These are phyloP conservation scores for Chalciporus sp. DNA, from an alignment of 1,284 basidiomycete species.

Conservation along the genomic window DNA sequence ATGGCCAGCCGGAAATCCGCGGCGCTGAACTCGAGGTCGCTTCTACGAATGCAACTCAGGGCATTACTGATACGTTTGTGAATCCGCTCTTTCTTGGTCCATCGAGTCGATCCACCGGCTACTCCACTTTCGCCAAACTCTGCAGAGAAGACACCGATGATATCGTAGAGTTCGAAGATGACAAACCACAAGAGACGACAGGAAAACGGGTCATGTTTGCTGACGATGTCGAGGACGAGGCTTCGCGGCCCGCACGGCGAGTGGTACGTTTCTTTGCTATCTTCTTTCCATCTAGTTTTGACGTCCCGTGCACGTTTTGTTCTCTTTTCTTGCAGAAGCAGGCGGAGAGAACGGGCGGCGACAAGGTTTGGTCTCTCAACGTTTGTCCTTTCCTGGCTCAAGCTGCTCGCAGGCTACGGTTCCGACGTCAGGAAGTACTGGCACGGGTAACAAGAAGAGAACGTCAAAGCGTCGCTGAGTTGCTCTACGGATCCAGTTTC, in stretches of 20 bases:
- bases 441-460: conserved; percentile 23
- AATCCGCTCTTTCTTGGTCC: conserved; percentile 15
- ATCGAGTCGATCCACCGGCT: conserved; percentile 24
- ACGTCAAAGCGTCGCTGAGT: conserved; percentile 27
- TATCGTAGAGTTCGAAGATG: conserved; percentile 28
- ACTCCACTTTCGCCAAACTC: conserved; percentile 28
- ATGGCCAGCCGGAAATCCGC: conserved; percentile 24
- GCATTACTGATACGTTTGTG: conserved; percentile 11
- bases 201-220: conserved; percentile 29
- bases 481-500: neutral
- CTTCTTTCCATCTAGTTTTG: conserved; percentile 1
- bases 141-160: conserved; percentile 33
- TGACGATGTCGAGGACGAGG: conserved; percentile 25
- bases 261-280: conserved; percentile 20
- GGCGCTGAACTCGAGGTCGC: conserved; percentile 13
- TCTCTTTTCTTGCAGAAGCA: conserved; percentile 24
- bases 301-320: neutral
- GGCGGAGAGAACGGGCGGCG: conserved; percentile 15
- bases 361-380: conserved; percentile 28
- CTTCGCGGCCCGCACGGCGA: conserved; percentile 31
- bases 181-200: conserved; percentile 15
- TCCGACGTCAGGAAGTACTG: conserved; percentile 1
- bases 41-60: conserved; percentile 12
- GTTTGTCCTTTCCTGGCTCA: neutral
- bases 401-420: conserved; percentile 6